These are phyloP conservation scores for Grosmannia huntii DNA, from an alignment of 2,329 filamentous ascomycete species.

Conservation along the genomic window DNA sequence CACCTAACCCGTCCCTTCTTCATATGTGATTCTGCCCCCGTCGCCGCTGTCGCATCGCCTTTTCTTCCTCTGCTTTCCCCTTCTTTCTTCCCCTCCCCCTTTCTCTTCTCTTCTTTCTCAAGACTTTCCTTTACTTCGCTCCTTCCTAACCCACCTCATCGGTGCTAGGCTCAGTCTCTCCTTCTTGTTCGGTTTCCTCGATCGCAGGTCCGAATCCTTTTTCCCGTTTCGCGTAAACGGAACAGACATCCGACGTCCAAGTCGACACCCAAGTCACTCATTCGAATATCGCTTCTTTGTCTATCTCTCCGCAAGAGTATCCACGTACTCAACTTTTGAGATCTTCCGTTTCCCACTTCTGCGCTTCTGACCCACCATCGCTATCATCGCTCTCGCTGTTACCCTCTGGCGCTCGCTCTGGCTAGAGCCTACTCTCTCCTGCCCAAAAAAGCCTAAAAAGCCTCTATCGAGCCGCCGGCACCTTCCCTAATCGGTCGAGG, in stretches of 20 bases:
- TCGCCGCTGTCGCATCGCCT: not conserved
- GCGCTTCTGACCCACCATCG: not conserved
- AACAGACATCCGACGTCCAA: not conserved
- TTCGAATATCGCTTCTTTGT: not conserved
- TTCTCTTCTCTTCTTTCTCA: not conserved
- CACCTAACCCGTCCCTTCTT: not conserved
- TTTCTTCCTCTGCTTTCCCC: not conserved
- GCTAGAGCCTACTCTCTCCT: not conserved
- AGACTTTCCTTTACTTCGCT: not conserved
- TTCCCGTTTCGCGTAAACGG: not conserved
- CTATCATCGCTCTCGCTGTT: not conserved
- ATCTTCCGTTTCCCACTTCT: not conserved
- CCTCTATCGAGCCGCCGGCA: conserved; percentile 10
- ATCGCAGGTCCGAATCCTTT: conserved; percentile 3
- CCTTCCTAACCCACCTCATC: not conserved
- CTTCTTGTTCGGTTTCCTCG: not conserved
- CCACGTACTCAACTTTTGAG: not conserved
- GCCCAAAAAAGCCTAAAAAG: conserved; percentile 5
- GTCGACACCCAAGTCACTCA: not conserved
- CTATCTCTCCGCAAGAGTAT: not conserved
- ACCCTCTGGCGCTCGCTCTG: not conserved
- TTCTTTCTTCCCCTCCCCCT: not conserved
- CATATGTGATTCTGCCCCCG: not conserved
- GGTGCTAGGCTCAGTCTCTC: not conserved
- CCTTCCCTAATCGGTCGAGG: conserved; percentile 11